Base-by-base conservation (phyloP, 257 asterid genomes). In the Solanum pinnatisectum region DNA sequence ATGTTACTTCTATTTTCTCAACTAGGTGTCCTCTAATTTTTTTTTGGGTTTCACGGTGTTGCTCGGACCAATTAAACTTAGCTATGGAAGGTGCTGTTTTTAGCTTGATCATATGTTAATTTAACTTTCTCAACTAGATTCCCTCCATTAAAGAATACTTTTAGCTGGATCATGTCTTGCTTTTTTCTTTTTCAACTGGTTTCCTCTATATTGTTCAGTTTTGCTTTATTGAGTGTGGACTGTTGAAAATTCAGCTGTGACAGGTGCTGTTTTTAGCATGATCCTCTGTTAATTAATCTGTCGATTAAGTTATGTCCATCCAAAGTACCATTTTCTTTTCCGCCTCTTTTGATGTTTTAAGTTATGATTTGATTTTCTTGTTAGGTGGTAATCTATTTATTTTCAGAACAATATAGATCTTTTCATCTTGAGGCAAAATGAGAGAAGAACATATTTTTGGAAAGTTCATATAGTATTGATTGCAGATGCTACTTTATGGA, bases 141-240 rank as follows among this genome's bases (percentile, higher is more conserved):
- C 32, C 35, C 10, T 84, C 39, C 40, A 39, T 72, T 35, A 9
- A 35, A 33, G 79, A 18, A 35, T 93, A 40, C 23, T 0, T 86
- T 86, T 90, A 25, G 85, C 84, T 87, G 89, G 44, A 23, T 52
- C 91, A 71, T 84, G 56, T 73, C 35, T 9, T 5, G 25, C 67
- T 87, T 82, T 86, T 81, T 40, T 1, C 18, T 87, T 13, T 42
- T 44, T 68, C 10, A 56, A 36, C 52, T 22, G 56, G 35, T 30
- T 78, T 23, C 36, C 25, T 60, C 18, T 22, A 40, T 15, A 32
- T 20, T 85, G 46, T 15, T 63, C 2, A 10, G 20, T 76, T 23
- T 23, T 76, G 56, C 10, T 18, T 30, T 81, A 52, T 44, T 46
- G 68, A 9, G 68, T 35, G 22, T 46, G 85, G 42, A 27, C 68